These are phyloP conservation scores for Epicoccum sorghinum DNA, from an alignment of 2,329 filamentous ascomycete genomes.

Conservation along the genomic window DNA sequence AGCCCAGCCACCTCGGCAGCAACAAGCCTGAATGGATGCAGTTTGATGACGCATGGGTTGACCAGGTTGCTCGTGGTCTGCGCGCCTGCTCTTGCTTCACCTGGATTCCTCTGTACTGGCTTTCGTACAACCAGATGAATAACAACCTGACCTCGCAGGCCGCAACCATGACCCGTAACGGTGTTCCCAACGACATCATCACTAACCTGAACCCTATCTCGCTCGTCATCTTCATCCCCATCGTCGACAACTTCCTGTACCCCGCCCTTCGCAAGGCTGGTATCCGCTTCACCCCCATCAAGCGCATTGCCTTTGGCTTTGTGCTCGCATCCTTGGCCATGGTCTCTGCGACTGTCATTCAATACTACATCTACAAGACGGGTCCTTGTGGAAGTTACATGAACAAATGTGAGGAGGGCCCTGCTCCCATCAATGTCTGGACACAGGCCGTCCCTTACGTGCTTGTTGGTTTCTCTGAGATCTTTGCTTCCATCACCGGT, in stretches of 20 bases:
- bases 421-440: constrained; percentile 69
- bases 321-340: constrained; percentile 55
- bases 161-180: constrained; percentile 58
- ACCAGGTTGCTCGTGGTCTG: constrained; percentile 53
- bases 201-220: constrained; percentile 61
- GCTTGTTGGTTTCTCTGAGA: constrained; percentile 63
- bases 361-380: constrained; percentile 67
- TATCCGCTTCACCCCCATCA: constrained; percentile 60
- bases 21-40: constrained; percentile 75
- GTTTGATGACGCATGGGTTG: constrained; percentile 83
- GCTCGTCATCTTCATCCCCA: constrained; percentile 61
- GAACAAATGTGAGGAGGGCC: constrained; percentile 56
- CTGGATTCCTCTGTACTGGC: constrained; percentile 55
- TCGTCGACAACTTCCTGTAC: constrained; percentile 61
- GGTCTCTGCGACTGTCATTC: constrained; percentile 57
- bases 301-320: constrained; percentile 61
- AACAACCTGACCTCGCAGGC: constrained; percentile 63
- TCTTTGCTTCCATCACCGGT: constrained; percentile 64
- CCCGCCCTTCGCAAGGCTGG: constrained; percentile 54
- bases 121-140: constrained; percentile 61
- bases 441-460: constrained; percentile 57
- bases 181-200: constrained; percentile 63
- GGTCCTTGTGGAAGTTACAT: constrained; percentile 66
- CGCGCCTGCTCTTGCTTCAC: constrained; percentile 57
- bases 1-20: constrained; percentile 66